Percentiles rank a stretch among this genome's conserved stretches.
phyloP scores from a whole-genome alignment of 768 basidiomycete species.

The Mycena polygramma region DNA sequence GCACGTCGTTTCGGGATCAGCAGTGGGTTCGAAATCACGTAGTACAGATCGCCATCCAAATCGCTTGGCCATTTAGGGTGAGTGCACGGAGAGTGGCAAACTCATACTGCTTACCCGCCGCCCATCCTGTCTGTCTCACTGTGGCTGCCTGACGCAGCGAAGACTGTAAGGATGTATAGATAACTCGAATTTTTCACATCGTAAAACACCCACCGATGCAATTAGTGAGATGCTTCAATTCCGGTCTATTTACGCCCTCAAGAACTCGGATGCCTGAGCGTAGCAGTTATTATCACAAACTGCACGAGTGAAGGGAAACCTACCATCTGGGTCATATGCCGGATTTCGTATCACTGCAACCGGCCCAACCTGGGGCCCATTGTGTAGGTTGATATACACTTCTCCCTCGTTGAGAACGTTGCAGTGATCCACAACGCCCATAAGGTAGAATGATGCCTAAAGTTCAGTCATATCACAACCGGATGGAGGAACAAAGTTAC shows the following conservation, averaged over 20 bases:
- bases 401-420: constrained; percentile 36
- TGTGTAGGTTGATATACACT: constrained; percentile 40
- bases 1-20: constrained; percentile 31
- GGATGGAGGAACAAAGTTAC: background rate
- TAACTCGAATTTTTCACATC: background rate
- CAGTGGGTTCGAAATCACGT: constrained; percentile 29
- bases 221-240: constrained; percentile 33
- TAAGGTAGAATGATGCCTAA: constrained; percentile 22
- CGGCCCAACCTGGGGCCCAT: constrained; percentile 30
- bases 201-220: constrained; percentile 34
- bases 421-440: constrained; percentile 39
- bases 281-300: no score
- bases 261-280: constrained; percentile 35
- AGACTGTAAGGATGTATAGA: constrained; percentile 32
- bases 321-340: constrained; percentile 35
- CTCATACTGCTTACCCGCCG: constrained; percentile 36
- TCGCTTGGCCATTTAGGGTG: constrained; percentile 31
- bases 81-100: background rate
- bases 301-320: background rate
- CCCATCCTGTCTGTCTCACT: constrained; percentile 41
- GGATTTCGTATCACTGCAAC: constrained; percentile 38
- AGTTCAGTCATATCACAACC: background rate
- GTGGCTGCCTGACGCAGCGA: constrained; percentile 32
- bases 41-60: constrained; percentile 43
- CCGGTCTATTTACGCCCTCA: constrained; percentile 33